These are phyloP conservation scores for Cryomyces antarcticus DNA, from an alignment of 495 filamentous ascomycete species.

Conservation along the genomic window DNA sequence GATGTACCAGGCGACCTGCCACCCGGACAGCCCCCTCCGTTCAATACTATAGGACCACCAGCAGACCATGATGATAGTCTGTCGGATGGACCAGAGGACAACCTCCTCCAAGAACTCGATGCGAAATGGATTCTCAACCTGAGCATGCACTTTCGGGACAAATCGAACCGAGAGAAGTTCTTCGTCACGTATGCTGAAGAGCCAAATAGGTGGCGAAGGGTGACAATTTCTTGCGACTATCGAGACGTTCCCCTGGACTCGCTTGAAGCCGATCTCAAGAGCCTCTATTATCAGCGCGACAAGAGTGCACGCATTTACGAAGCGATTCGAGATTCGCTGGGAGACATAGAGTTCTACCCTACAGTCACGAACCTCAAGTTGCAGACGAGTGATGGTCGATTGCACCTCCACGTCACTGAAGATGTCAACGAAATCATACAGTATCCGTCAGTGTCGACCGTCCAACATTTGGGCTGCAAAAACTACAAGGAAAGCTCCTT, in stretches of 20 bases:
- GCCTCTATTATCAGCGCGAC: slow-evolving; percentile 67
- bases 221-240: slow-evolving; percentile 91
- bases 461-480: slow-evolving; percentile 53
- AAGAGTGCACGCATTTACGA: slow-evolving; percentile 94
- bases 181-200: slow-evolving; percentile 86
- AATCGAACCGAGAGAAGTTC: slow-evolving; percentile 90
- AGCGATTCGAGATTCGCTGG: slow-evolving; percentile 76
- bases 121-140: slow-evolving; percentile 88
- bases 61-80: slow-evolving; percentile 23
- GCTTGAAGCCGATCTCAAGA: slow-evolving; percentile 63
- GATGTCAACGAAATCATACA: slow-evolving; percentile 88
- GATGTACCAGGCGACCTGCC: not conserved
- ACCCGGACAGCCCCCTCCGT: not conserved
- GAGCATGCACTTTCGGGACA: slow-evolving; percentile 96
- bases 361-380: slow-evolving; percentile 94
- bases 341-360: slow-evolving; percentile 84
- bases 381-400: slow-evolving; percentile 67
- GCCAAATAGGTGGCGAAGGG: slow-evolving; percentile 58
- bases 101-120: slow-evolving; percentile 63
- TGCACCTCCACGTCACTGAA: slow-evolving; percentile 97
- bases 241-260: slow-evolving; percentile 62
- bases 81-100: slow-evolving; percentile 8
- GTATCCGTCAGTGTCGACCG: slow-evolving; percentile 55
- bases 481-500: slow-evolving; percentile 52
- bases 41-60: not conserved